These are phyloP conservation scores for Neostapfia colusana DNA, from an alignment of 176 grass and related monocot genomes.

Conservation along the genomic window DNA sequence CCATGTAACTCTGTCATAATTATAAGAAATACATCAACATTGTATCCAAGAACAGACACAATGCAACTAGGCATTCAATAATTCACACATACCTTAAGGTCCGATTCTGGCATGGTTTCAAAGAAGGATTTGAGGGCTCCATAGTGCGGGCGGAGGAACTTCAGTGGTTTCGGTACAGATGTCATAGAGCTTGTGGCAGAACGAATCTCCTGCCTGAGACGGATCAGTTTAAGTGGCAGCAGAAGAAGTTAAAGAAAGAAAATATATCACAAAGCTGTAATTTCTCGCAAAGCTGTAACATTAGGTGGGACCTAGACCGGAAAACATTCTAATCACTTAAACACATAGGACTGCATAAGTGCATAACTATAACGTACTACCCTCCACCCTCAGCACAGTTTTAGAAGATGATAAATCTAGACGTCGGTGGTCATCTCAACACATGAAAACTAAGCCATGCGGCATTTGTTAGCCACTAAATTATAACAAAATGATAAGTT, in stretches of 20 bases:
- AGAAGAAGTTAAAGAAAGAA: background rate
- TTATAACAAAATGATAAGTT: background rate
- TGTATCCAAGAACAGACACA: background rate
- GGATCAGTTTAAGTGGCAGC: background rate
- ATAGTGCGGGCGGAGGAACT: constrained; percentile 92
- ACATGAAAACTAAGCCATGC: background rate
- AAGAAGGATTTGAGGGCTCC: constrained; percentile 78
- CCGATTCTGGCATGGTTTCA: constrained; percentile 71
- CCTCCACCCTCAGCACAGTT: background rate
- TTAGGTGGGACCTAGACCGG: background rate
- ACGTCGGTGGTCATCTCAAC: background rate
- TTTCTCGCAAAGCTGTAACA: background rate
- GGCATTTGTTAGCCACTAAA: background rate
- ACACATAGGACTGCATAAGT: background rate
- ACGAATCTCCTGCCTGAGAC: constrained; percentile 77
- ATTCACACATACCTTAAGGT: constrained; percentile 62
- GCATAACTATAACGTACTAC: background rate
- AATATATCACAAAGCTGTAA: background rate
- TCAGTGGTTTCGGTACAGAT: constrained; percentile 90
- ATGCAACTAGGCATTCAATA: background rate
- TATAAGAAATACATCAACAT: constrained; percentile 19
- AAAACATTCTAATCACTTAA: background rate
- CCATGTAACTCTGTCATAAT: constrained; percentile 68
- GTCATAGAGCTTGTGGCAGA: constrained; percentile 95
- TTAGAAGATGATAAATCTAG: background rate